These are phyloP conservation scores for Fusarium temperatum DNA, from an alignment of 2,329 filamentous ascomycete species.

Conservation along the genomic window DNA sequence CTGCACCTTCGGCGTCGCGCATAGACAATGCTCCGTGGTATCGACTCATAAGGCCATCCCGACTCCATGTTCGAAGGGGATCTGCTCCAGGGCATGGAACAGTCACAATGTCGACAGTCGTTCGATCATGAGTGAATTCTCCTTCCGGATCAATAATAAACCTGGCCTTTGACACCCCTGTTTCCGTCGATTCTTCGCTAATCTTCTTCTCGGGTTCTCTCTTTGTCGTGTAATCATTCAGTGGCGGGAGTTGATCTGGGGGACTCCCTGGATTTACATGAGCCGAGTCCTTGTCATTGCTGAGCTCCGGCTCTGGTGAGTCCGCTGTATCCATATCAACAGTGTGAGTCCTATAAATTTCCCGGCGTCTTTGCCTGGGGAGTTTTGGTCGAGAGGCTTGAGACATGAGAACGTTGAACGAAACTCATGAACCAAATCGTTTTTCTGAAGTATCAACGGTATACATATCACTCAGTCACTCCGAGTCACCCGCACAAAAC, in stretches of 20 bases:
- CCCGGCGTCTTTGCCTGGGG: conserved; percentile 17
- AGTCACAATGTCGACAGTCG: conserved; percentile 62
- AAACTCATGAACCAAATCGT: background rate
- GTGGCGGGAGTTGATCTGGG: conserved; percentile 30
- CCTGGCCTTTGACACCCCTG: background rate
- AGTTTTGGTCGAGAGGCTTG: conserved; percentile 16
- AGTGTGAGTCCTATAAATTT: conserved; percentile 13
- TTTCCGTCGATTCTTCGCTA: conserved; percentile 1
- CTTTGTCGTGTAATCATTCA: conserved; percentile 28
- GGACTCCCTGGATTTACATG: conserved; percentile 43
- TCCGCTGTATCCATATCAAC: conserved; percentile 28
- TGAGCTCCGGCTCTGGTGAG: conserved; percentile 15
- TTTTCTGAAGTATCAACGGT: background rate
- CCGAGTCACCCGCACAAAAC: conserved; percentile 10
- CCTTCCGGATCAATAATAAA: conserved; percentile 50
- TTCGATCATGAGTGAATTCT: conserved; percentile 58
- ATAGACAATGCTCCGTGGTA: conserved; percentile 56
- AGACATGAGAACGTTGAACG: conserved; percentile 19
- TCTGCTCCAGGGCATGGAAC: conserved; percentile 64
- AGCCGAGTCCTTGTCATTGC: conserved; percentile 40
- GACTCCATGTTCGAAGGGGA: conserved; percentile 62
- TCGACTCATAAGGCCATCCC: conserved; percentile 57
- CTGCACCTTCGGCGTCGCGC: conserved; percentile 47
- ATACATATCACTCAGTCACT: conserved; percentile 19
- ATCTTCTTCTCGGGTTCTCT: background rate